These are phyloP conservation scores for Trametes sp. DNA, from an alignment of 1,284 basidiomycete genomes.

Conservation along the genomic window DNA sequence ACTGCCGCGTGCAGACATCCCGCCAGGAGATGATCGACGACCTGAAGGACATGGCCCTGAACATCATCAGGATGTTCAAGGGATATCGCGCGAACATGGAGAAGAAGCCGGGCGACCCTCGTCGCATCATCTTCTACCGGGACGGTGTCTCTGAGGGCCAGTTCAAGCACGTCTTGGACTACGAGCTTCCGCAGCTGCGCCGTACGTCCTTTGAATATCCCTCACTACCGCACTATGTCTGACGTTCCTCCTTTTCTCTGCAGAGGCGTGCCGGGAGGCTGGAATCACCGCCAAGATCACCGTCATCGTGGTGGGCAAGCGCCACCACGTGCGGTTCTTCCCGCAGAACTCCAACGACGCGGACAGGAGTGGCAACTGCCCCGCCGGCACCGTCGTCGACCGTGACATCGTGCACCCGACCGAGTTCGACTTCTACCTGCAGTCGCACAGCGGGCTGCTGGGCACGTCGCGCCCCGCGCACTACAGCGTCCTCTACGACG, in stretches of 20 bases:
- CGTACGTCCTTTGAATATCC: slow-evolving; percentile 45
- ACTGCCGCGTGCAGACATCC: slow-evolving; percentile 69
- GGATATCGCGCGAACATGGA: slow-evolving; percentile 60
- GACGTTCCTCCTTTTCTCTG: not conserved
- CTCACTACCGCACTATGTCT: not conserved
- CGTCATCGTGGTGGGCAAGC: slow-evolving; percentile 78
- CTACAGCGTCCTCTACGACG: slow-evolving; percentile 70
- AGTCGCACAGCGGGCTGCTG: slow-evolving; percentile 73
- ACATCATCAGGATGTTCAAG: slow-evolving; percentile 62
- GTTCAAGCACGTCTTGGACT: slow-evolving; percentile 71
- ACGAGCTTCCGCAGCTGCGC: slow-evolving; percentile 64
- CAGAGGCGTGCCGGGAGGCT: slow-evolving; percentile 64
- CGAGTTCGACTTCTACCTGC: slow-evolving; percentile 84
- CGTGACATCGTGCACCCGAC: slow-evolving; percentile 73
- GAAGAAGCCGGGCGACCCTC: slow-evolving; percentile 60
- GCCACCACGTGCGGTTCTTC: slow-evolving; percentile 82
- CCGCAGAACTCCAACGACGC: slow-evolving; percentile 58
- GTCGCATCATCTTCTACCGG: slow-evolving; percentile 77
- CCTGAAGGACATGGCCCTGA: slow-evolving; percentile 62
- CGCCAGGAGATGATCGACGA: slow-evolving; percentile 80
- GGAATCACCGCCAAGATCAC: slow-evolving; percentile 73
- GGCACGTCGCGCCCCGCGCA: slow-evolving; percentile 66
- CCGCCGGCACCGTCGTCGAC: slow-evolving; percentile 79
- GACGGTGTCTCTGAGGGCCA: slow-evolving; percentile 86
- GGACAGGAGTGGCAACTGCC: slow-evolving; percentile 76